Evolutionary conservation across 1,284 basidiomycete species (phyloP).

Genomic region (Malassezia obtusa): DNA sequence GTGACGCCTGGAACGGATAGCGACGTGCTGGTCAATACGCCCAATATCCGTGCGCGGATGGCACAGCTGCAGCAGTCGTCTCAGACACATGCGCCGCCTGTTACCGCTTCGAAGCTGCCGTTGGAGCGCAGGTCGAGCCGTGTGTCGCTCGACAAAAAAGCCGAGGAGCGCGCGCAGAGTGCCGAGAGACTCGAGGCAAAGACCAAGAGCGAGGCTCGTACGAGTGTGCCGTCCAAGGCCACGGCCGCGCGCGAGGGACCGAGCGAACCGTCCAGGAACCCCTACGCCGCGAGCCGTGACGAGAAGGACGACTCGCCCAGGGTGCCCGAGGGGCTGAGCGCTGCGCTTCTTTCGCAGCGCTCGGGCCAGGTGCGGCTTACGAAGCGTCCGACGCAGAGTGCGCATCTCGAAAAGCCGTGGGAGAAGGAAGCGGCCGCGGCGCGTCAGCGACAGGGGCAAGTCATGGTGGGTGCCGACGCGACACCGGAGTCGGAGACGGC

Average conservation of each 20-base stretch:
- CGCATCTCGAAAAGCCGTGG: not conserved
- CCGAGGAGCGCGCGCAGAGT: no score
- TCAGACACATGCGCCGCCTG: not conserved
- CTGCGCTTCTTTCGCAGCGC: not conserved
- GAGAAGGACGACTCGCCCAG: no score
- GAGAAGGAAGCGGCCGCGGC: not conserved
- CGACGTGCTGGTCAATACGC: not conserved
- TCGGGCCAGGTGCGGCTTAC: constrained; percentile 2
- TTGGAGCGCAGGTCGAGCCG: no score
- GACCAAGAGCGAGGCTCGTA: no score
- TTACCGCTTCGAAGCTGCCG: no score
- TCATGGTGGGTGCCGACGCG: not conserved
- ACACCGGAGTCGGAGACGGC: not conserved
- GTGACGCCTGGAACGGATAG: not conserved
- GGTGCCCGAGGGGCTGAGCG: no score
- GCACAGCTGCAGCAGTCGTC: not conserved
- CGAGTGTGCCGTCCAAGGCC: no score
- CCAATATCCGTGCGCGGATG: not conserved
- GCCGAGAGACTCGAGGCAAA: no score
- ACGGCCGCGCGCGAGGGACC: no score
- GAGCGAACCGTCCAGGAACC: no score
- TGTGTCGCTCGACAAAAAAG: no score
- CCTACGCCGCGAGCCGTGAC: no score
- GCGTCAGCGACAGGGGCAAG: not conserved
- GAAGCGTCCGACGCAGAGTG: not conserved